A percentile compares a stretch with the other conserved stretches of the same genome.
phyloP scores from a whole-genome alignment of 2,329 filamentous ascomycete genomes.

The Monosporascus sp. region DNA sequence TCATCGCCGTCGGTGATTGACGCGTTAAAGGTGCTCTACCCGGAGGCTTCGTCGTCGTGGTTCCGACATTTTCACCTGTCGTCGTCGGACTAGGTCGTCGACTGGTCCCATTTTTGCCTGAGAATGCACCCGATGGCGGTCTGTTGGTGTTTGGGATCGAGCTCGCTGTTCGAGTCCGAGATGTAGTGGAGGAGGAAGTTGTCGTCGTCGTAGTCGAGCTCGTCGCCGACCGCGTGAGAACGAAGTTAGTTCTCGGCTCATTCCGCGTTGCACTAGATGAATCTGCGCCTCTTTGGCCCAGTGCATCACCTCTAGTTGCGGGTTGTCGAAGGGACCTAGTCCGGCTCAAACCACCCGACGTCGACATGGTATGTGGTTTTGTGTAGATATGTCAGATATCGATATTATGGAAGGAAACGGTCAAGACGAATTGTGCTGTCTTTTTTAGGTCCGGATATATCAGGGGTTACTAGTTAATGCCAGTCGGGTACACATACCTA shows the following conservation, averaged over 20 bases:
- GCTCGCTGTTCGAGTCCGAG: constrained; percentile 11
- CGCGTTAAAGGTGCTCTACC: constrained; percentile 23
- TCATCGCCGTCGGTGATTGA: constrained; percentile 8
- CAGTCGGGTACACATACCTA: no score
- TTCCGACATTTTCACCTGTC: constrained; percentile 6
- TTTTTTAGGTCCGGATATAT: no score
- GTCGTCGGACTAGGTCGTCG: neutral
- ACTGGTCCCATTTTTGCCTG: constrained; percentile 4
- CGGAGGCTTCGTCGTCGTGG: constrained; percentile 17
- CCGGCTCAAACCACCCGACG: constrained; percentile 34
- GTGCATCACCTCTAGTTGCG: constrained; percentile 12
- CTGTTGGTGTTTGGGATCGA: constrained; percentile 11
- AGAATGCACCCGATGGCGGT: constrained; percentile 13
- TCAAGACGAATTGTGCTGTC: no score
- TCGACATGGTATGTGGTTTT: constrained; percentile 33
- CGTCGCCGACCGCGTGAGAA: constrained; percentile 31
- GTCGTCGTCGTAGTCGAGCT: constrained; percentile 12
- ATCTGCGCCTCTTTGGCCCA: constrained; percentile 8
- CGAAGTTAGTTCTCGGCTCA: constrained; percentile 33
- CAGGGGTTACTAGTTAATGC: no score
- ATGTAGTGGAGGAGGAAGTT: constrained; percentile 9
- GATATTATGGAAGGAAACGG: no score
- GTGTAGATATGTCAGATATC: neutral
- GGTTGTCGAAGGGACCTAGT: constrained; percentile 46
- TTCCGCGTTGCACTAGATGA: constrained; percentile 9